Base-by-base conservation (phyloP, 148 eudicot genomes). In the Diospyros kaki region DNA sequence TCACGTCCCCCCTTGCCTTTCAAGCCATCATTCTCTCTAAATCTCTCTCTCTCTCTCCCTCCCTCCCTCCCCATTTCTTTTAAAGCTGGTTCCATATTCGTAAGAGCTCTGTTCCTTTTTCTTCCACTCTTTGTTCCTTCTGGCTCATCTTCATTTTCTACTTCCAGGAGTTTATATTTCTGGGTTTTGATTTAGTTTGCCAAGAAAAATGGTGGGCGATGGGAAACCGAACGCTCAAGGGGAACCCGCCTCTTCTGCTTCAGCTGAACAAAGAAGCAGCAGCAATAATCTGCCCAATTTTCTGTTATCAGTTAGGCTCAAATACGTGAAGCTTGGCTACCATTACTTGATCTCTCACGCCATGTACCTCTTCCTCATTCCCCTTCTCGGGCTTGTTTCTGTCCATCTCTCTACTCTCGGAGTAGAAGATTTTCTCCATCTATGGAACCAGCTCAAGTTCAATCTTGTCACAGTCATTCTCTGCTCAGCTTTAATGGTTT, bases 241-340 rank as follows among this genome's bases (percentile, higher is more conserved):
- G 6, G 13, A 40, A 39, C 52, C 61, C 18, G 66, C 70, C 43
- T 65, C 78, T 77, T 3, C 71, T 74, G 42, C 6, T 8, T 62
- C 66, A 1, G 7, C 9, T 6, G 54, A n/a, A 2, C 64, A 71
- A 12, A 58, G 60, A 11, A 46, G 54, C 54, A 64, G 54, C 39
- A 71, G 38, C 15, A 60, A 52, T 13, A 46, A 17, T 13, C 79
- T 86, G 14, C 86, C 89, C 7, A 87, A 86, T 69, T 84, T 84
- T 48, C 84, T 78, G 3, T 17, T 74, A 3, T 84, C 89, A 0
- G 84, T 87, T 0, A 75, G 66, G 55, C 89, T 84, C 60, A 87
- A 87, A 41, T 87, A 87, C 68, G 89, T 87, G 13, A 87, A 87
- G 67, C 79, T 87, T 5, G 89, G 87, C 3, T 87, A 84, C 78